Evolutionary conservation across 352 stramenopile species (phyloP).

Genomic region (Globisporangium parvum): DNA sequence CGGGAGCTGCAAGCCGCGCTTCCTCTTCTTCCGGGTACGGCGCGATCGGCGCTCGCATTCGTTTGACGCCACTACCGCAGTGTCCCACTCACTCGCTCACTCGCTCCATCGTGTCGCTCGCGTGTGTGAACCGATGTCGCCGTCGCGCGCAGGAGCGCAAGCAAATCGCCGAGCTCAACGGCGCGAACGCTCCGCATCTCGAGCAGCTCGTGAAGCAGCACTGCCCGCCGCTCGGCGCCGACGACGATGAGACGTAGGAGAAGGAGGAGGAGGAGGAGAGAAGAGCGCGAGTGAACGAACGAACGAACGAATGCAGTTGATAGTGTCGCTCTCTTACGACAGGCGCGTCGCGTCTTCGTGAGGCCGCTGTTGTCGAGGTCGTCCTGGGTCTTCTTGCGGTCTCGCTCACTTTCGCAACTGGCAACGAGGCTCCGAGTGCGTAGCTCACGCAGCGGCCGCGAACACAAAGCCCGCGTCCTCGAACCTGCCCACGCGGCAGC

Average conservation of each 20-base stretch:
- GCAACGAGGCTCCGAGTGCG: neutral
- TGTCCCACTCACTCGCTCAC: neutral
- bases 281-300: neutral
- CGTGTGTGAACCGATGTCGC: neutral
- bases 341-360: too few relatives aligned
- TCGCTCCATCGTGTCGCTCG: neutral
- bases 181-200: conserved; percentile 53
- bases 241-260: conserved; percentile 54
- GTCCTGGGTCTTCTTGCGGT: too few relatives aligned
- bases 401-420: neutral
- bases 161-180: conserved; percentile 45
- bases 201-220: conserved; percentile 61
- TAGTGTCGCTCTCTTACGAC: too few relatives aligned
- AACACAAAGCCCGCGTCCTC: conserved; percentile 60
- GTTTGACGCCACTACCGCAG: neutral
- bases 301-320: too few relatives aligned
- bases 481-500: conserved; percentile 47
- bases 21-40: conserved; percentile 50
- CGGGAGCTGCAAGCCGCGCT: conserved; percentile 58
- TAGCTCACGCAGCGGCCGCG: conserved; percentile 1
- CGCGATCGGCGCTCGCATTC: conserved; percentile 2
- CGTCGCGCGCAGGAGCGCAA: conserved; percentile 37
- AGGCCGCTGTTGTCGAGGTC: too few relatives aligned
- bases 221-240: conserved; percentile 36
- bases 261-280: too few relatives aligned